These are phyloP conservation scores for Plasmodium gonderi DNA, from an alignment of 169 alveolate genomes.

Conservation along the genomic window DNA sequence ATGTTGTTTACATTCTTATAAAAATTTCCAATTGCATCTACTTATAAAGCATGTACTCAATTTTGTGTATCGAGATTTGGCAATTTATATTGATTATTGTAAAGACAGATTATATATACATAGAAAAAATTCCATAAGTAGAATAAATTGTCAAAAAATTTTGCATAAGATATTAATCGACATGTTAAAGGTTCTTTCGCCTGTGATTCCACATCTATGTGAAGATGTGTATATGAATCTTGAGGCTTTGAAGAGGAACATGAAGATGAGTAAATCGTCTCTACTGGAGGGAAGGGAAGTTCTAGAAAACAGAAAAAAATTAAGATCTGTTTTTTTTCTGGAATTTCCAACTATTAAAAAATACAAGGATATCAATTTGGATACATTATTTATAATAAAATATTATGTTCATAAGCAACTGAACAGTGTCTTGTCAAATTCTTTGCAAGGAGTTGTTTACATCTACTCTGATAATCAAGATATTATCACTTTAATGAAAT, in stretches of 20 bases:
- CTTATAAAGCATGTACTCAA: slow-evolving; percentile 37
- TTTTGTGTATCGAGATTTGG: slow-evolving; percentile 54
- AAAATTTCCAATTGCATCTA: slow-evolving; percentile 35
- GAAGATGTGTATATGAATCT: slow-evolving; percentile 45
- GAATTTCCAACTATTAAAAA: slow-evolving; percentile 46
- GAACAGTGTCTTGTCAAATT: slow-evolving; percentile 9
- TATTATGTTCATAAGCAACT: slow-evolving; percentile 66
- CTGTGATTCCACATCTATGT: slow-evolving; percentile 63
- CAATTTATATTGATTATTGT: slow-evolving; percentile 58
- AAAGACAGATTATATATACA: slow-evolving; percentile 69
- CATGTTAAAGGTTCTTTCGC: slow-evolving; percentile 33
- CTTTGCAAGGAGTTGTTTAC: slow-evolving; percentile 44
- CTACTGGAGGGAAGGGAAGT: not conserved
- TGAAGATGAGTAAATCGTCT: not conserved
- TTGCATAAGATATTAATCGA: slow-evolving; percentile 14
- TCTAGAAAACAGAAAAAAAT: not conserved
- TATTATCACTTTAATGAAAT: slow-evolving; percentile 17
- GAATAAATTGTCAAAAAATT: slow-evolving; percentile 61
- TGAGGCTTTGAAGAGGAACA: not conserved
- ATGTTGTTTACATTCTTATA: slow-evolving; percentile 14
- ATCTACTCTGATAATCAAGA: slow-evolving; percentile 4
- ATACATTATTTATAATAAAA: slow-evolving; percentile 45
- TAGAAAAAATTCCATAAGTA: slow-evolving; percentile 34
- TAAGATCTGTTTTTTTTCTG: slow-evolving; percentile 29
- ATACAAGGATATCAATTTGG: slow-evolving; percentile 31